phyloP scores from a whole-genome alignment of 2,329 filamentous ascomycete species.

The Apiospora malaysiana region DNA sequence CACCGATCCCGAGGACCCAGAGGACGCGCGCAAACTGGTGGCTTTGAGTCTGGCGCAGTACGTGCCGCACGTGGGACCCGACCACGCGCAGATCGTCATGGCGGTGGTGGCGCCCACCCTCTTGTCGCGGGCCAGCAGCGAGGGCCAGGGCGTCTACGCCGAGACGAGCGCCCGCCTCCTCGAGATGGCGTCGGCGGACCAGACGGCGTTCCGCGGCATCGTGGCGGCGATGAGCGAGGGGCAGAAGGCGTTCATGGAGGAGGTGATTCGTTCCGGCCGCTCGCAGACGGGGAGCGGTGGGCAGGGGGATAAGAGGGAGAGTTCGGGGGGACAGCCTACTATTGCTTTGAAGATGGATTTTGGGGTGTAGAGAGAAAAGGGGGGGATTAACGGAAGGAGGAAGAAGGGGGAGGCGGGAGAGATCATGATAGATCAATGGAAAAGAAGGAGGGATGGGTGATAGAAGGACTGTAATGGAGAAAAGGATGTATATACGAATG shows the following conservation, averaged over 20 bases:
- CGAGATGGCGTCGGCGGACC: constrained; percentile 80
- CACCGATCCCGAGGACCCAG: constrained; percentile 77
- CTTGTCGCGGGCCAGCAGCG: constrained; percentile 71
- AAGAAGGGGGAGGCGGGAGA: neutral
- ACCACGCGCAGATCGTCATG: constrained; percentile 65
- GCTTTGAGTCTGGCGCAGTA: constrained; percentile 79
- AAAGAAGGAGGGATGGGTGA: no score
- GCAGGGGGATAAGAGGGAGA: constrained; percentile 40
- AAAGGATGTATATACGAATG: no score
- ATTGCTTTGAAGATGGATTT: constrained; percentile 98
- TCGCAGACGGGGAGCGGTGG: constrained; percentile 46
- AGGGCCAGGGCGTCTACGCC: constrained; percentile 64
- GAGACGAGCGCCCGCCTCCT: constrained; percentile 80
- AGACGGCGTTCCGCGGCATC: constrained; percentile 73
- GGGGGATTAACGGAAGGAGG: no score
- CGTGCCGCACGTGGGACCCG: constrained; percentile 55
- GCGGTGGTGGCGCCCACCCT: constrained; percentile 79
- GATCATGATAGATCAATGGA: neutral
- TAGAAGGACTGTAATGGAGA: no score
- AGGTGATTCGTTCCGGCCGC: constrained; percentile 73
- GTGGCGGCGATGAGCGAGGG: constrained; percentile 73
- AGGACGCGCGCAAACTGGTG: constrained; percentile 73
- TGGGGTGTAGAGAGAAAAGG: constrained; percentile 44
- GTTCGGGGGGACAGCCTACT: constrained; percentile 68
- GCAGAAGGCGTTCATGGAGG: constrained; percentile 80